Evolutionary conservation across 805 yeast species (phyloP).

Genomic region (Dipodascus albidus): DNA sequence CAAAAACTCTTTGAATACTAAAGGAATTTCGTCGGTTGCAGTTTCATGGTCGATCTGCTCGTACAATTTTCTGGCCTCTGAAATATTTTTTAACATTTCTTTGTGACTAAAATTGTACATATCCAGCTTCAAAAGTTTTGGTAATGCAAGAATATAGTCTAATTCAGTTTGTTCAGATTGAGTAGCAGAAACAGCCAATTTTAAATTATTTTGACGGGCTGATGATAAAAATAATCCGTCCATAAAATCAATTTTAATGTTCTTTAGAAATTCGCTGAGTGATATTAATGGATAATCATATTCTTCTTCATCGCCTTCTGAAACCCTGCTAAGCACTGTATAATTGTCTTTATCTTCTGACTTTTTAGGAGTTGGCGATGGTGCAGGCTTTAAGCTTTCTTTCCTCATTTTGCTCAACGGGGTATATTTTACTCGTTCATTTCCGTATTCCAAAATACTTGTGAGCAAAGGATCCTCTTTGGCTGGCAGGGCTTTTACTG

Average conservation of each 20-base stretch:
- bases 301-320: neutral
- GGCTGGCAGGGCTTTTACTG: neutral
- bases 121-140: slow-evolving; percentile 34
- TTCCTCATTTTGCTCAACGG: neutral
- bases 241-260: slow-evolving; percentile 21
- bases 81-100: slow-evolving; percentile 40
- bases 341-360: neutral
- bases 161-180: slow-evolving; percentile 14
- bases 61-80: slow-evolving; percentile 37
- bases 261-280: slow-evolving; percentile 17
- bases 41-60: slow-evolving; percentile 38
- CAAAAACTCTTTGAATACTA: slow-evolving; percentile 38
- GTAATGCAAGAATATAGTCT: slow-evolving; percentile 31
- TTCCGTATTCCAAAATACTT: neutral
- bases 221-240: slow-evolving; percentile 16
- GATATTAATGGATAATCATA: slow-evolving; percentile 9
- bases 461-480: neutral
- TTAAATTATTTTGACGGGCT: slow-evolving; percentile 11
- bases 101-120: slow-evolving; percentile 43
- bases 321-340: neutral
- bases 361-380: neutral
- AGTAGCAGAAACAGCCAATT: slow-evolving; percentile 9
- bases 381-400: neutral
- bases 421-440: neutral
- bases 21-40: slow-evolving; percentile 34